phyloP scores from a whole-genome alignment of 352 stramenopile species.

The Blastocystis sp. region DNA sequence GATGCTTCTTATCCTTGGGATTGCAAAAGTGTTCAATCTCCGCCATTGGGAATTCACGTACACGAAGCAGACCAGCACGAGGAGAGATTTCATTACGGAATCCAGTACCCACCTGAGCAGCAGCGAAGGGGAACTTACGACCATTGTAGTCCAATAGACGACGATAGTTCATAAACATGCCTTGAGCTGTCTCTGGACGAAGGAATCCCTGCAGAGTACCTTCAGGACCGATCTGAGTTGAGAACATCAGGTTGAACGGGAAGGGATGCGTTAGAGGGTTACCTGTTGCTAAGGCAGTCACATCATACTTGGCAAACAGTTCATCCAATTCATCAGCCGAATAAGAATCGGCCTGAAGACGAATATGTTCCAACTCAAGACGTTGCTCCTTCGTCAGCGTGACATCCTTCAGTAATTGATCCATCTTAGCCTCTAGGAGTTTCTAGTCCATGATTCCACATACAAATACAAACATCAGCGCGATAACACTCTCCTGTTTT shows the following conservation, averaged over 20 bases:
- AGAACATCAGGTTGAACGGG: slow-evolving; percentile 98
- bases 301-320: slow-evolving; percentile 83
- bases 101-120: slow-evolving; percentile 79
- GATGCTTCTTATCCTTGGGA: slow-evolving; percentile 92
- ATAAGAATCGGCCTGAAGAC: slow-evolving; percentile 93
- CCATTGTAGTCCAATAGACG: slow-evolving; percentile 93
- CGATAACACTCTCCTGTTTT: slow-evolving; percentile 93
- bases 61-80: slow-evolving; percentile 85
- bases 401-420: slow-evolving; percentile 97
- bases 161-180: slow-evolving; percentile 97
- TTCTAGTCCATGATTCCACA: not conserved
- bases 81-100: slow-evolving; percentile 93
- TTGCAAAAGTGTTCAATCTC: slow-evolving; percentile 99
- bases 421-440: slow-evolving; percentile 65
- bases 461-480: slow-evolving; percentile 66
- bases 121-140: slow-evolving; percentile 82
- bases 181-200: slow-evolving; percentile 93
- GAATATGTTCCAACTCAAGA: slow-evolving; percentile 74
- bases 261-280: slow-evolving; percentile 88
- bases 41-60: slow-evolving; percentile 97
- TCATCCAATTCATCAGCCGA: slow-evolving; percentile 88
- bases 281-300: slow-evolving; percentile 80
- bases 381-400: slow-evolving; percentile 79
- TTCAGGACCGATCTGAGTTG: slow-evolving; percentile 94
- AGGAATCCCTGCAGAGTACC: slow-evolving; percentile 90